Base-by-base conservation (phyloP, 495 filamentous ascomycete species). In the Tuber melanosporum region DNA sequence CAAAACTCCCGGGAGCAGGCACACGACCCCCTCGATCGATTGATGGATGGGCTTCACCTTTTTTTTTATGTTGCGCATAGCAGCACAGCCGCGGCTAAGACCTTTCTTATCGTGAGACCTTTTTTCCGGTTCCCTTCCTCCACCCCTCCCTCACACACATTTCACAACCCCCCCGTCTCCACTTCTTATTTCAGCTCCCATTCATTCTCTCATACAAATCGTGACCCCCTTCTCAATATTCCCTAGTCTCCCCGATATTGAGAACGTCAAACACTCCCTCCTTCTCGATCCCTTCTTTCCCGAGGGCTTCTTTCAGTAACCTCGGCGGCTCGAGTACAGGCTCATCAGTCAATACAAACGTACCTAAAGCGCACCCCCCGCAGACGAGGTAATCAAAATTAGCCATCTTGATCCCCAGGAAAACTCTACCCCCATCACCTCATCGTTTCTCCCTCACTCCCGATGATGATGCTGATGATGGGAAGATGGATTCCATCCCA, bases 291-390 rank as follows among this genome's bases (percentile, higher is more conserved):
- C 89, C 91, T 76, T 89, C 91, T 77, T 85, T 87, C 82, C 86
- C 89, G 81, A 98, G 83, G n/a, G 95, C 94, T 81, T 91, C 85
- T 83, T 88, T 91, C 76, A 98, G 85, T 84, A 92, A 85, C 85
- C 84, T 84, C 7, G 94, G 94, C 32, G 95, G 95, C 85, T 97
- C 93, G 71, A 94, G 85, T 19, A 95, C 90, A 80, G 93, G 91
- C 84, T 98, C 95, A 76, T 89, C 88, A 0, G 95, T 97, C 77
- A 98, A 84, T 12, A 93, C 91, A 94, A 94, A 98, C 0, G 94
- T 94, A 26, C 89, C 81, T 82, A 75, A 73, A 77, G 73, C 77
- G 6, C 57, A 62, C 57, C 22, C 57, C 57, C 57, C 57, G 57
- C n/a, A 32, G 32, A 19, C 26, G 32, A 36, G 17, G 4, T 66